Evolutionary conservation across 345 rosid genomes (phyloP).

Genomic region (Brassica rapa): DNA sequence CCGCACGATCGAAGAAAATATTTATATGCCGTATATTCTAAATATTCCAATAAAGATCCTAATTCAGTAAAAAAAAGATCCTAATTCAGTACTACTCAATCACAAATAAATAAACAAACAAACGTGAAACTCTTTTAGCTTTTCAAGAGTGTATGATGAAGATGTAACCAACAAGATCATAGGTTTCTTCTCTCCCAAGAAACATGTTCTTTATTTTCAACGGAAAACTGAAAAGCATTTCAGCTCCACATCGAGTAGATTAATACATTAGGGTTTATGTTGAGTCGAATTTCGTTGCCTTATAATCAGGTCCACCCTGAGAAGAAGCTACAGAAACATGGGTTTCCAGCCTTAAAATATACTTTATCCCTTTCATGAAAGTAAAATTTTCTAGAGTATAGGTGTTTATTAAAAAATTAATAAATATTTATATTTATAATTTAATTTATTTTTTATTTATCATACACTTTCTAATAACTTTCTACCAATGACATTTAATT

Average conservation of each 20-base stretch:
- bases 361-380: no score
- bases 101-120: background rate
- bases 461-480: no score
- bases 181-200: background rate
- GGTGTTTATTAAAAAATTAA: no score
- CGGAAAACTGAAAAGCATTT: background rate
- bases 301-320: no score
- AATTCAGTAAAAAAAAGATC: background rate
- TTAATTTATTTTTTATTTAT: no score
- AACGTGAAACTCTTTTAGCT: background rate
- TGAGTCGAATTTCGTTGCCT: background rate
- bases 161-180: background rate
- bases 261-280: background rate
- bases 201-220: background rate
- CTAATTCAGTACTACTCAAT: background rate
- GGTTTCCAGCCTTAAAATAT: no score
- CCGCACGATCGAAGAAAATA: background rate
- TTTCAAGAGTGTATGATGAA: background rate
- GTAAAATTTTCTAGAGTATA: no score
- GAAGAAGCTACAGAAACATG: no score
- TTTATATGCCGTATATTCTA: no score
- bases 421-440: no score
- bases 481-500: no score
- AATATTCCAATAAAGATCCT: background rate
- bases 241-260: background rate